Evolutionary conservation across 192 early-diverging fungal genomes (phyloP).

Genomic region (Gaertneriomyces sp.): DNA sequence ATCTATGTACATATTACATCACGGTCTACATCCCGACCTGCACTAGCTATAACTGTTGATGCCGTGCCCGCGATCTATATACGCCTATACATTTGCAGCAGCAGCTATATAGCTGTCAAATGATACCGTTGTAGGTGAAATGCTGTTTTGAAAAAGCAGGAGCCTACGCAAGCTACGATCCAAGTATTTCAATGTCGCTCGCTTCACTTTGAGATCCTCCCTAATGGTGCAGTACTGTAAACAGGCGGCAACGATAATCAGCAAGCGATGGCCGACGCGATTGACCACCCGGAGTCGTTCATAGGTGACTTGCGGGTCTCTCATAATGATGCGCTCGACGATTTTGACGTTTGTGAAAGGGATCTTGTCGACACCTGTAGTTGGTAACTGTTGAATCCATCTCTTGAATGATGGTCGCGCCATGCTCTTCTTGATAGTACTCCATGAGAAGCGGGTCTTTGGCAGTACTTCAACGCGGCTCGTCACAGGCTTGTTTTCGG

Average conservation of each 20-base stretch:
- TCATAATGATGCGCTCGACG: conserved; percentile 52
- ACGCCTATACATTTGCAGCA: too few species aligned
- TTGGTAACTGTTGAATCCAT: conserved; percentile 40
- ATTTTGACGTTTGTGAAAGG: conserved; percentile 28
- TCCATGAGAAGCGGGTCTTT: conserved; percentile 22
- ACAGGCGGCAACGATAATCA: conserved; percentile 56
- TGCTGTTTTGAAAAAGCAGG: too few species aligned
- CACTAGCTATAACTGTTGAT: too few species aligned
- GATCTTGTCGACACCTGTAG: conserved; percentile 38
- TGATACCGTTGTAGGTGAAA: too few species aligned
- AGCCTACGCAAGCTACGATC: too few species aligned
- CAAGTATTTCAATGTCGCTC: too few species aligned
- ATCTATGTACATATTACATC: too few species aligned
- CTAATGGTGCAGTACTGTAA: conserved; percentile 45
- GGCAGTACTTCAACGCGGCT: conserved; percentile 18
- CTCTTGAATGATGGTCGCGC: conserved; percentile 44
- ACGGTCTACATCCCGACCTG: too few species aligned
- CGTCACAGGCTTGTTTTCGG: not conserved
- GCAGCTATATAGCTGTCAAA: too few species aligned
- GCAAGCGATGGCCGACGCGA: conserved; percentile 44
- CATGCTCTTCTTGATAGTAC: conserved; percentile 44
- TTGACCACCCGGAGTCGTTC: conserved; percentile 48
- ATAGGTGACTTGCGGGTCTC: conserved; percentile 48
- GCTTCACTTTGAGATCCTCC: conserved; percentile 14
- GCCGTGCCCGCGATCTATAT: too few species aligned